Evolutionary conservation across 2,329 filamentous ascomycete genomes (phyloP).

Genomic region (Nemania serpens): DNA sequence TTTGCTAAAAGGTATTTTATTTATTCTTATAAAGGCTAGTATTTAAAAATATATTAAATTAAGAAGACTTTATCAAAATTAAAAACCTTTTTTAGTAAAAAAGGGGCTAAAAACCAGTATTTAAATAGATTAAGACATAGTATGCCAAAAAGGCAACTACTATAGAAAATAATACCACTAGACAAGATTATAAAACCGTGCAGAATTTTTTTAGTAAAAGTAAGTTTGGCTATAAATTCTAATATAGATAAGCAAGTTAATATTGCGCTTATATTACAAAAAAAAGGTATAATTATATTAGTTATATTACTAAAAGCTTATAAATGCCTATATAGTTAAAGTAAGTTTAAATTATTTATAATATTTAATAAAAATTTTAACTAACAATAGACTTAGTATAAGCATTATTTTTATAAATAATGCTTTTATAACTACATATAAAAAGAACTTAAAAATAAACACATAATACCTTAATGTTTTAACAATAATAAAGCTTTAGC

Average conservation of each 20-base stretch:
- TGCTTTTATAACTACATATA: not conserved
- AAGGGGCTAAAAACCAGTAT: not conserved
- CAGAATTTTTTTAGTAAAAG: not conserved
- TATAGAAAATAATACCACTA: not conserved
- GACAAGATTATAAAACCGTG: not conserved
- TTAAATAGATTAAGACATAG: slow-evolving; percentile 15
- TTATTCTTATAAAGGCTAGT: slow-evolving; percentile 5
- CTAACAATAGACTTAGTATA: slow-evolving; percentile 12
- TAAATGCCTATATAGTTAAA: not conserved
- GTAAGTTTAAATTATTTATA: not conserved
- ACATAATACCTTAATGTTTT: slow-evolving; percentile 6
- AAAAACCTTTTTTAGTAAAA: not conserved
- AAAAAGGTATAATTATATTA: slow-evolving; percentile 8
- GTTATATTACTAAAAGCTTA: slow-evolving; percentile 13
- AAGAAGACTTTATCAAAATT: slow-evolving; percentile 1
- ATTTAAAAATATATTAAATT: slow-evolving; percentile 4
- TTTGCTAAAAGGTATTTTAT: too few relatives aligned
- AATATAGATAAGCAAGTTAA: slow-evolving; percentile 4
- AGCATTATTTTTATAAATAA: slow-evolving; percentile 14
- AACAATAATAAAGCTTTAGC: slow-evolving; percentile 5
- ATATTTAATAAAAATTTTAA: not conserved
- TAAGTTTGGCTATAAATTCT: slow-evolving; percentile 17
- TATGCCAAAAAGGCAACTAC: not conserved
- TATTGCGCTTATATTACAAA: not conserved
- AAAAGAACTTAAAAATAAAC: not conserved